Percentiles rank a stretch among this genome's conserved stretches.
These are phyloP conservation scores for Rhizomucor pusillus DNA, from an alignment of 371 early-diverging fungal species.

Conservation along the genomic window DNA sequence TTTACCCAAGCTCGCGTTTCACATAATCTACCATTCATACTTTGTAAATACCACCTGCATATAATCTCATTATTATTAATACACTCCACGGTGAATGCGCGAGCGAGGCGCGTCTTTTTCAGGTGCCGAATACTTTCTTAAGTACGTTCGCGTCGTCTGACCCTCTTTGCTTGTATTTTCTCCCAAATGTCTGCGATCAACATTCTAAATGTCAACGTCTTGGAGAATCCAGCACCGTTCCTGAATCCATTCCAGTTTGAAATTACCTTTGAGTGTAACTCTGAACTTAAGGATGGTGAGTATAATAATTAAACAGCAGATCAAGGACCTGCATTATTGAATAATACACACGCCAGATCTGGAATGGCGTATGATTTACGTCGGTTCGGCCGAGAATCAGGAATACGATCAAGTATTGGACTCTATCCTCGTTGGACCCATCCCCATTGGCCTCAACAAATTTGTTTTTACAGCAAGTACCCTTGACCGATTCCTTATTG, in stretches of 20 bases:
- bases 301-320: neutral
- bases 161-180: too few species aligned
- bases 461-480: slow-evolving; percentile 82
- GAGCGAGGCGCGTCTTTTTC: too few species aligned
- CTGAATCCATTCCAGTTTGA: slow-evolving; percentile 84
- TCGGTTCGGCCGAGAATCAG: slow-evolving; percentile 82
- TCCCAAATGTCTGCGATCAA: slow-evolving; percentile 82
- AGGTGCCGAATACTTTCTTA: neutral
- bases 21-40: too few species aligned
- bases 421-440: slow-evolving; percentile 93
- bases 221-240: slow-evolving; percentile 83
- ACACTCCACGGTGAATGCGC: too few species aligned
- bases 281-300: slow-evolving; percentile 84
- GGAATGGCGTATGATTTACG: slow-evolving; percentile 96
- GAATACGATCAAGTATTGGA: slow-evolving; percentile 93
- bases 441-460: slow-evolving; percentile 95
- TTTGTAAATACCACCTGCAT: too few species aligned
- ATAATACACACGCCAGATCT: slow-evolving; percentile 63
- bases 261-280: slow-evolving; percentile 95
- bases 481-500: neutral
- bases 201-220: slow-evolving; percentile 81
- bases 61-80: too few species aligned
- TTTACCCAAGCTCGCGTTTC: too few species aligned
- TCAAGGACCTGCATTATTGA: neutral
- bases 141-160: neutral